These are phyloP conservation scores for Hanseniaspora taiwanica DNA, from an alignment of 805 yeast genomes.

Conservation along the genomic window DNA sequence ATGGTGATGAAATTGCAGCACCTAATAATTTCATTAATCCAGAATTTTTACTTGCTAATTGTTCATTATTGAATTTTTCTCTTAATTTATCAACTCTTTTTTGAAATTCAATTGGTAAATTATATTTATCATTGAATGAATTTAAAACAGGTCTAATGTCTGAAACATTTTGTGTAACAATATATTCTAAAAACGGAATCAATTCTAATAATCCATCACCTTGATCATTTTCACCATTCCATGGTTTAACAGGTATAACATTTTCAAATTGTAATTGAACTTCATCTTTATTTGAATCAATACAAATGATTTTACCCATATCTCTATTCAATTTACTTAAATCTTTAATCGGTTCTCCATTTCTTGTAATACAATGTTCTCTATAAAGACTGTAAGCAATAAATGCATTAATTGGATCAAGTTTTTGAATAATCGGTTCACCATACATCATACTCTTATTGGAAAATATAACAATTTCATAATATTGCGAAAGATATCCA, in stretches of 20 bases:
- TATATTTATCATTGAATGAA: conserved; percentile 52
- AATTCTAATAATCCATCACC: conserved; percentile 59
- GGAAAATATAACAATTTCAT: conserved; percentile 86
- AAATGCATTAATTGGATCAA: conserved; percentile 88
- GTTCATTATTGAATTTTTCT: conserved; percentile 51
- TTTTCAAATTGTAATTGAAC: conserved; percentile 69
- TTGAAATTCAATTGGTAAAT: conserved; percentile 68
- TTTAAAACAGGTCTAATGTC: conserved; percentile 84
- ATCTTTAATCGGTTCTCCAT: conserved; percentile 85
- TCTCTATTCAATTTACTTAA: conserved; percentile 85
- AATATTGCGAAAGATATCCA: conserved; percentile 88
- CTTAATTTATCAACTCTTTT: conserved; percentile 68
- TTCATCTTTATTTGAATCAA: conserved; percentile 66
- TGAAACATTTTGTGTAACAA: conserved; percentile 72
- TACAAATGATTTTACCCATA: conserved; percentile 58
- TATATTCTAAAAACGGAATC: conserved; percentile 87
- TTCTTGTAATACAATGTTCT: conserved; percentile 77
- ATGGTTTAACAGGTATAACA: conserved; percentile 70
- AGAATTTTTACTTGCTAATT: conserved; percentile 29
- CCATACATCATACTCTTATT: conserved; percentile 76
- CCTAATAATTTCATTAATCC: conserved; percentile 57
- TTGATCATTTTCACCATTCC: conserved; percentile 71
- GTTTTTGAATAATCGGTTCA: conserved; percentile 70
- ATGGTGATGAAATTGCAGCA: conserved; percentile 28
- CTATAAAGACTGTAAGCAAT: conserved; percentile 77